Conservation (phyloP, 106 monocot species). For the Dactylorhiza incarnata region DNA sequence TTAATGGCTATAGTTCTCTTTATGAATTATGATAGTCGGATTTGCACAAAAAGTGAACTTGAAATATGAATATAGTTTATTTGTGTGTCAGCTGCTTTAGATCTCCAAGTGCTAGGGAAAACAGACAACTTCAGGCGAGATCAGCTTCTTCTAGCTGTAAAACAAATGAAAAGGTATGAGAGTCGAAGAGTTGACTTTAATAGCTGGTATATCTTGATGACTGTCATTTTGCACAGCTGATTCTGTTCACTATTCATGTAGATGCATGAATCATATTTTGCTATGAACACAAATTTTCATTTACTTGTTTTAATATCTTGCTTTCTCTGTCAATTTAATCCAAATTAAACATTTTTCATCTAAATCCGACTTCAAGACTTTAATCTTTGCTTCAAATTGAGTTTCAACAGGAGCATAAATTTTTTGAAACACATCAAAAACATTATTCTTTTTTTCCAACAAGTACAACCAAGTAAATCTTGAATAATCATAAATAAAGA, state of each 20-base stretch:
- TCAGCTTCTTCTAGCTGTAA: slow-evolving; percentile 2
- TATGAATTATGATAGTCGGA: not conserved
- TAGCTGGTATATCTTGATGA: not conserved
- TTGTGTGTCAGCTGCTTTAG: not conserved
- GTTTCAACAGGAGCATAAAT: too few species aligned
- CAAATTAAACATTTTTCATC: too few species aligned
- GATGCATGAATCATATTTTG: not conserved
- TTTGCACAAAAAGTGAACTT: not conserved
- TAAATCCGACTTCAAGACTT: too few species aligned
- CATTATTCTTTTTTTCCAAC: too few species aligned
- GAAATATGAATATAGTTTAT: not conserved
- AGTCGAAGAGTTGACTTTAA: not conserved
- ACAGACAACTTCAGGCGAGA: not conserved
- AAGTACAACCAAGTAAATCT: too few species aligned
- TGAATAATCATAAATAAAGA: too few species aligned
- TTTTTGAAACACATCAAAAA: too few species aligned
- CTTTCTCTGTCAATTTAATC: too few species aligned
- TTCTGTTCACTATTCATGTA: not conserved
- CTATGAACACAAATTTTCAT: not conserved
- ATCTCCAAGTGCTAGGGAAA: not conserved
- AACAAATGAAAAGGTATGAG: not conserved
- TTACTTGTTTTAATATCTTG: not conserved
- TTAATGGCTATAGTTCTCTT: not conserved
- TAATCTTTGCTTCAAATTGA: too few species aligned
- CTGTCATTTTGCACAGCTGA: not conserved